These are phyloP conservation scores for Eremochloa ophiuroides DNA, from an alignment of 176 grass and related monocot genomes.

Conservation along the genomic window DNA sequence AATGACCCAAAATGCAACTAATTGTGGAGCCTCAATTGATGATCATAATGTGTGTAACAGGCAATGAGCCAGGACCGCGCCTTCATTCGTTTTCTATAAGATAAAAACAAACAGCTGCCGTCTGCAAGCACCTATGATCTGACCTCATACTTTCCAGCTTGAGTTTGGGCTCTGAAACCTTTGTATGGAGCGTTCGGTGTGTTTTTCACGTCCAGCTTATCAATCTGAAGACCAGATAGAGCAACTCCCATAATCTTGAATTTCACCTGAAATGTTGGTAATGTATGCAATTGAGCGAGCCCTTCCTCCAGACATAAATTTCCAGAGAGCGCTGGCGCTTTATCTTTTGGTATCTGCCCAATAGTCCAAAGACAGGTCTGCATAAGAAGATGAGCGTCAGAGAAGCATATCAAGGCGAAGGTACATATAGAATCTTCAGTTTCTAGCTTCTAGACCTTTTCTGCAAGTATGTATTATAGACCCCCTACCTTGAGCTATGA, in stretches of 20 bases:
- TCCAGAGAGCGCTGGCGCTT: conserved; percentile 72
- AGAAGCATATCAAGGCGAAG: neutral
- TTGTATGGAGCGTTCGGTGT: conserved; percentile 67
- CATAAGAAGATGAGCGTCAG: neutral
- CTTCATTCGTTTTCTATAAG: neutral
- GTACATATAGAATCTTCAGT: neutral
- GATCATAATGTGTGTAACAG: neutral
- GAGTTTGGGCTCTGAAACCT: conserved; percentile 89
- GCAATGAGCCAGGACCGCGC: neutral
- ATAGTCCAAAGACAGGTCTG: conserved; percentile 93
- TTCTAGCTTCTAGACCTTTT: too few species aligned
- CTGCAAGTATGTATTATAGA: neutral
- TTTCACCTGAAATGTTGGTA: conserved; percentile 73
- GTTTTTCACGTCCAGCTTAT: conserved; percentile 81
- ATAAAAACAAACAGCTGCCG: neutral
- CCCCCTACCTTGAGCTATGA: neutral
- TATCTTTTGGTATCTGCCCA: conserved; percentile 92
- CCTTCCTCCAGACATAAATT: conserved; percentile 75
- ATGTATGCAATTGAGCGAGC: conserved; percentile 54
- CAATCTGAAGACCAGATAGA: conserved; percentile 84
- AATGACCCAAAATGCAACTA: neutral
- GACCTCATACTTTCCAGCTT: conserved; percentile 85
- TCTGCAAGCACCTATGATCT: conserved; percentile 46
- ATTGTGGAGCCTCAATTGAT: neutral
- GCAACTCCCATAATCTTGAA: conserved; percentile 93